These are phyloP conservation scores for Papilionanthe hybrid DNA, from an alignment of 116 monocot genomes.

Conservation along the genomic window DNA sequence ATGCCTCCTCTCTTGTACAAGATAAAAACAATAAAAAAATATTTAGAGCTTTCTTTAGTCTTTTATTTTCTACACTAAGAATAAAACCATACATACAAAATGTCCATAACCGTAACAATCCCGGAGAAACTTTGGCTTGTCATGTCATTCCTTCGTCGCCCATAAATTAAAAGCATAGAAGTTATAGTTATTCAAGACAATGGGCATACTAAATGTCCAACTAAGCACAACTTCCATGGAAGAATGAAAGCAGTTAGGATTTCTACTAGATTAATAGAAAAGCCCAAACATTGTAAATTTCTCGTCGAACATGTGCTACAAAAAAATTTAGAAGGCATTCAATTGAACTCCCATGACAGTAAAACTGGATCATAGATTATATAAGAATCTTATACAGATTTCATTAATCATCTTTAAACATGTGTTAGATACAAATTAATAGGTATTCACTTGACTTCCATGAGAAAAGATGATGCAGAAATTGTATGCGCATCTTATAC, in stretches of 20 bases:
- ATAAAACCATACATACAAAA: neutral
- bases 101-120: neutral
- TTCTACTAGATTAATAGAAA: neutral
- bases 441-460: neutral
- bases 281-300: neutral
- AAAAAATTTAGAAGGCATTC: neutral
- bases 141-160: neutral
- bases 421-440: neutral
- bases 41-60: no score
- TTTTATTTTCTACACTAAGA: neutral
- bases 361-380: neutral
- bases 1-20: no score
- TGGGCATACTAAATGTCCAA: neutral
- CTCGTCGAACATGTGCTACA: neutral
- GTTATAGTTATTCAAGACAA: neutral
- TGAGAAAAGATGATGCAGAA: neutral
- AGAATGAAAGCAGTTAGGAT: neutral
- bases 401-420: neutral
- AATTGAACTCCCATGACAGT: neutral
- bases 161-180: neutral
- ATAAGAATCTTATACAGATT: neutral
- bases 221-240: neutral
- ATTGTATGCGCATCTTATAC: neutral
- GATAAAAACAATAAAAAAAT: no score
- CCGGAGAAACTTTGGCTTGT: neutral